These are phyloP conservation scores for Apiospora hydei DNA, from an alignment of 2,329 filamentous ascomycete genomes.

Conservation along the genomic window DNA sequence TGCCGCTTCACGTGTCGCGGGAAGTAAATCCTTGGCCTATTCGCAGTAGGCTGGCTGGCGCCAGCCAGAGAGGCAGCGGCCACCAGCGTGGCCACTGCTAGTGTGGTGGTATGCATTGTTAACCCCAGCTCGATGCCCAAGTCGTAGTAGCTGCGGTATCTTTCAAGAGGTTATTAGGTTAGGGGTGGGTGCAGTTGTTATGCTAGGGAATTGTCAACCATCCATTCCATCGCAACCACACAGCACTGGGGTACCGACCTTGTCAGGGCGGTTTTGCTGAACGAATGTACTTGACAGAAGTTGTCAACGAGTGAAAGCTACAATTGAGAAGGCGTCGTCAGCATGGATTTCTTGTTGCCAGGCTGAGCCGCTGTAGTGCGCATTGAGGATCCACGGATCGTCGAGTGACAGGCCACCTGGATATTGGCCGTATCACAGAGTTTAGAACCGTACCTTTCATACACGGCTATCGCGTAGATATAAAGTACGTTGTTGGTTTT, in stretches of 20 bases:
- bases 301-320: conserved; percentile 12
- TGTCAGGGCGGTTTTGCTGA: conserved; percentile 49
- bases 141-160: conserved; percentile 25
- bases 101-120: conserved; percentile 40
- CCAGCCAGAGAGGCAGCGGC: conserved; percentile 46
- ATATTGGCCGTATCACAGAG: background rate
- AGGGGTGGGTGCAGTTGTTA: conserved; percentile 4
- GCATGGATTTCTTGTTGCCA: conserved; percentile 23
- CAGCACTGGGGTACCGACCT: conserved; percentile 37
- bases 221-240: conserved; percentile 8
- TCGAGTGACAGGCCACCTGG: conserved; percentile 31
- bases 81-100: conserved; percentile 46
- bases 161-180: conserved; percentile 32
- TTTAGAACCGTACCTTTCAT: conserved; percentile 22
- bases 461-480: conserved; percentile 7
- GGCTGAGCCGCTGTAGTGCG: conserved; percentile 19
- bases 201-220: background rate
- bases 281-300: conserved; percentile 56
- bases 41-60: conserved; percentile 38
- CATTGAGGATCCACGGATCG: conserved; percentile 36
- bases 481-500: conserved; percentile 30
- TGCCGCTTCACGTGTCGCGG: conserved; percentile 51
- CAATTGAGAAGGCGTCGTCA: conserved; percentile 13
- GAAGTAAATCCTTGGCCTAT: conserved; percentile 52
- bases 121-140: conserved; percentile 21